Conservation (phyloP, 169 alveolate genomes). For the Plasmodium vinckei region DNA sequence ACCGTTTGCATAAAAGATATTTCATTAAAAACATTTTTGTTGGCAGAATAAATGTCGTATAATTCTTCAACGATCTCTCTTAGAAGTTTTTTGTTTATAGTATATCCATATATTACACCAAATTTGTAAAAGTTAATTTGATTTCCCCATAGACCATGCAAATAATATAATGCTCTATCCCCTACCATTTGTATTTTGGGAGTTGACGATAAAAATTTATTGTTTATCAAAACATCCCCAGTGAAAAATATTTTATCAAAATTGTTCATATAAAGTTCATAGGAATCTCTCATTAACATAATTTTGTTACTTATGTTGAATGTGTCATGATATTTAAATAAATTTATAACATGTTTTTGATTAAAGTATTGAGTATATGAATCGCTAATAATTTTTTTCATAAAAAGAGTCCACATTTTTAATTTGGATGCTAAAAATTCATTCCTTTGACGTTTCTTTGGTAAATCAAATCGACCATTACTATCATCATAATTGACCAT, state of each 20-base stretch:
- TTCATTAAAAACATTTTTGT: conserved; percentile 10
- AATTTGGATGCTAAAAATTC: conserved; percentile 31
- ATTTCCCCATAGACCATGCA: conserved; percentile 23
- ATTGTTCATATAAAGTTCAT: conserved; percentile 30
- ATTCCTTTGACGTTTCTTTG: conserved; percentile 4
- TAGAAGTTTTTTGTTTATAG: conserved; percentile 10
- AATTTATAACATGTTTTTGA: conserved; percentile 31
- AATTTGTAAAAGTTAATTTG: conserved; percentile 38
- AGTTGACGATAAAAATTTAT: conserved; percentile 13
- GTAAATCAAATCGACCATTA: conserved; percentile 16
- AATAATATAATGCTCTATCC: conserved; percentile 9
- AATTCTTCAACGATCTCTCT: conserved; percentile 24
- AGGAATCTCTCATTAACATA: conserved; percentile 54
- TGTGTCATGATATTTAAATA: conserved; percentile 12
- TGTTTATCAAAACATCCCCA: conserved; percentile 47
- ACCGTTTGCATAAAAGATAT: conserved; percentile 56
- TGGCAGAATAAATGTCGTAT: conserved; percentile 15
- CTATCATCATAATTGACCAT: conserved; percentile 37
- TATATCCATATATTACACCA: conserved; percentile 54
- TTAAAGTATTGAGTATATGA: conserved; percentile 15
- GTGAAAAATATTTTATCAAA: conserved; percentile 18
- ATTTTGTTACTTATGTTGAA: conserved; percentile 60
- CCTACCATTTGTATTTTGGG: background rate
- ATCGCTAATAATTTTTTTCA: conserved; percentile 22
- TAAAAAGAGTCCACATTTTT: conserved; percentile 33